Conservation (phyloP, 164 flowering plant genomes). For the Stephania yunnanensis region DNA sequence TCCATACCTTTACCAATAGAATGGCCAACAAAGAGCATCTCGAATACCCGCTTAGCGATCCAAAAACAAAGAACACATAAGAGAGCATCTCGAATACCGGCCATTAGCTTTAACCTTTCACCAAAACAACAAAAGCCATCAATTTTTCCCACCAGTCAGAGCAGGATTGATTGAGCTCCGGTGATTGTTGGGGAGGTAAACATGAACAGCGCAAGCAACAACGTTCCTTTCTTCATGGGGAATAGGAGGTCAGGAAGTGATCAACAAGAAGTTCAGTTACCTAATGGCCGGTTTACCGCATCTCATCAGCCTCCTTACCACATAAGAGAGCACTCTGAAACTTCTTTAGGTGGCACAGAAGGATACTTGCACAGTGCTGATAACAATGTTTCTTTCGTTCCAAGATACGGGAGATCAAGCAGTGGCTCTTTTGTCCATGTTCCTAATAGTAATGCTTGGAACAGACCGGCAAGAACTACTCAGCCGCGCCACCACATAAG, state of each 20-base stretch:
- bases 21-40: slow-evolving; percentile 24
- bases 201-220: slow-evolving; percentile 16
- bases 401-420: background rate
- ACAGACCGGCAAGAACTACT: background rate
- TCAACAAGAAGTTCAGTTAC: background rate
- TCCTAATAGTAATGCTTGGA: background rate
- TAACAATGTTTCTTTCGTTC: background rate
- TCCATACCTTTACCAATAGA: slow-evolving; percentile 4
- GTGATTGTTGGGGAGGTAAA: background rate
- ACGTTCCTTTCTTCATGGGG: slow-evolving; percentile 5
- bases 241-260: slow-evolving; percentile 1
- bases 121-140: background rate
- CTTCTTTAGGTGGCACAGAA: background rate
- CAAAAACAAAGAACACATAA: background rate
- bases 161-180: background rate
- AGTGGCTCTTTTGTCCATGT: background rate
- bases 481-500: slow-evolving; percentile 1
- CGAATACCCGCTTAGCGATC: background rate
- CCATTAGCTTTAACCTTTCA: slow-evolving; percentile 3
- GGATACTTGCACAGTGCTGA: background rate
- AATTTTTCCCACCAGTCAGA: background rate
- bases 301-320: background rate
- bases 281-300: background rate
- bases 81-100: slow-evolving; percentile 12
- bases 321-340: background rate